Evolutionary conservation across 2,329 filamentous ascomycete genomes (phyloP), one percentile per base, ranked within the genome.

Genomic region (Salinomyces thailandicus): DNA sequence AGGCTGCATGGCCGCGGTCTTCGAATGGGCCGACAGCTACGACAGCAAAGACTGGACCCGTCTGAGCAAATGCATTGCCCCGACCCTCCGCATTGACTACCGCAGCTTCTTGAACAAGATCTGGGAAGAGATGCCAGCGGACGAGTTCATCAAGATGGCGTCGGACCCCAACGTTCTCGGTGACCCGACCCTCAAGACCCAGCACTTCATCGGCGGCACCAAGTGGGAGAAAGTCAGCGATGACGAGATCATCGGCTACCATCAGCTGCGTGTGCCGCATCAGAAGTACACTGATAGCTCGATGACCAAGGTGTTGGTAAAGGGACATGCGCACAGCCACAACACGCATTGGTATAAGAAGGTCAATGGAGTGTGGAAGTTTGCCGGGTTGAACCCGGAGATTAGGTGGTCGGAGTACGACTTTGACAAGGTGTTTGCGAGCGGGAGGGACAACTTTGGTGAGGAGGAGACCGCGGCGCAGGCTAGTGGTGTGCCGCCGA

Each of bases 21-120:
- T 72, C 57, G 71, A 77, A 51, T 79, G 75, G 75, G 74, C 72
- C 38, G 74, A 77, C 55, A 74, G 69, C 62, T 78, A 79, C 58
- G 75, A 79, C 57, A 69, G 68, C 56, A 80, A 80, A 59, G 72
- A 79, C 61, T 79, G 75, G 74, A 62, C 66, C 11, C 69, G 73
- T 35, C 67, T 79, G 18, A 53, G 63, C 46, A 72, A 69, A 44
- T 73, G 71, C 62, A 76, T 82, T 46, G 77, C 77, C 2, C 77
- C 77, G 1, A 76, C 70, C 32, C 44, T 53, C 18, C 57, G 79
- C 68, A 71, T 85, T 50, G 81, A 86, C 66, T 86, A 86, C 69
- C 66, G 57, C 45, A 75, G 57, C 11, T 67, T 73, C 50, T 60
- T 73, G 42, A 60, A 66, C 59, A 69, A 72, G 56, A 52, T 68